phyloP scores from a whole-genome alignment of 768 basidiomycete genomes.

The Multifurca ochricompacta region DNA sequence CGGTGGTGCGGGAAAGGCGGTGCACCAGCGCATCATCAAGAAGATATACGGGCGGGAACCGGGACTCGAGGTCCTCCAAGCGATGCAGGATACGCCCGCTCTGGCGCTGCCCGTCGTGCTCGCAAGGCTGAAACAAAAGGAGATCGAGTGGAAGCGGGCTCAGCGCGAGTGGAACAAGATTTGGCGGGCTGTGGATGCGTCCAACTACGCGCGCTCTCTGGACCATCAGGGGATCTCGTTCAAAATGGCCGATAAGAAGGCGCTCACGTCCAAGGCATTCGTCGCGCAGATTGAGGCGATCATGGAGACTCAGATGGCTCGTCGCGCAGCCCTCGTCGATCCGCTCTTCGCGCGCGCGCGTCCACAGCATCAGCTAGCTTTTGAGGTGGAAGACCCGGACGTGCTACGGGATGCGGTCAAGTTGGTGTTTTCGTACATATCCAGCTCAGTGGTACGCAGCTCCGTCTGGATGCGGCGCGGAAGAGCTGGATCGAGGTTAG shows the following conservation, averaged over 20 bases:
- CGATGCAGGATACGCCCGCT: slow-evolving; percentile 89
- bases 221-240: slow-evolving; percentile 91
- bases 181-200: slow-evolving; percentile 93
- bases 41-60: slow-evolving; percentile 92
- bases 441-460: slow-evolving; percentile 87
- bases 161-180: slow-evolving; percentile 98
- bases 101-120: slow-evolving; percentile 88
- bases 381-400: slow-evolving; percentile 59
- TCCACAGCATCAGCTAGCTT: slow-evolving; percentile 74
- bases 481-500: slow-evolving; percentile 78
- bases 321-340: slow-evolving; percentile 53
- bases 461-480: slow-evolving; percentile 62
- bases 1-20: slow-evolving; percentile 73
- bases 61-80: slow-evolving; percentile 71
- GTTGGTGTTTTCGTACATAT: slow-evolving; percentile 83
- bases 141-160: slow-evolving; percentile 97
- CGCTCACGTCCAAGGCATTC: slow-evolving; percentile 64
- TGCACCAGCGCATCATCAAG: slow-evolving; percentile 90
- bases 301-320: slow-evolving; percentile 73
- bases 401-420: slow-evolving; percentile 85
- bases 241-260: slow-evolving; percentile 86
- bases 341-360: slow-evolving; percentile 50
- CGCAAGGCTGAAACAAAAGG: slow-evolving; percentile 85
- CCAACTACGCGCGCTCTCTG: slow-evolving; percentile 88
- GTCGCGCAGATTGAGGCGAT: slow-evolving; percentile 80